phyloP scores from a whole-genome alignment of 768 basidiomycete genomes.

The Kockovaella imperatae region DNA sequence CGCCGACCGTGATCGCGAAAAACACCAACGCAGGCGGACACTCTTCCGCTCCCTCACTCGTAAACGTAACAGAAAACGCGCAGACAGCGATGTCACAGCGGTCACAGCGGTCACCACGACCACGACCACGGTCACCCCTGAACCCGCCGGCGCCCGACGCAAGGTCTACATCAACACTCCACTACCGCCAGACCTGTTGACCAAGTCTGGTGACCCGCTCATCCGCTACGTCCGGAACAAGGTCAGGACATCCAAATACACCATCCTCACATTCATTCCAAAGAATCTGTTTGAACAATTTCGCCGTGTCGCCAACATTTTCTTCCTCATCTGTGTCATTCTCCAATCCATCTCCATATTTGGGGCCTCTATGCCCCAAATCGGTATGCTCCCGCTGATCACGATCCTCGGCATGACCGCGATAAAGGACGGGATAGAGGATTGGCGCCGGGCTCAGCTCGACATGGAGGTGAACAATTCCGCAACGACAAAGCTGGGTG shows the following conservation, averaged over 20 bases:
- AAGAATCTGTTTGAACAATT: conserved; percentile 96
- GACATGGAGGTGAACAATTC: conserved; percentile 95
- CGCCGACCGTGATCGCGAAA: conserved; percentile 54
- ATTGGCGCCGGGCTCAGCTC: conserved; percentile 76
- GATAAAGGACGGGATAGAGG: conserved; percentile 92
- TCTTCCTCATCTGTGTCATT: conserved; percentile 76
- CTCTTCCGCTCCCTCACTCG: conserved; percentile 25
- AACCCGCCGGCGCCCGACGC: conserved; percentile 50
- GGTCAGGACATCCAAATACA: conserved; percentile 91
- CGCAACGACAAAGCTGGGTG: conserved; percentile 77
- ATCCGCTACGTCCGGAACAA: conserved; percentile 82
- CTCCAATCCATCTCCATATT: conserved; percentile 86
- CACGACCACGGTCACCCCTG: not conserved
- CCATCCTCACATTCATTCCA: conserved; percentile 78
- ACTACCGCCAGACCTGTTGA: conserved; percentile 58
- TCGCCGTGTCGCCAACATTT: conserved; percentile 82
- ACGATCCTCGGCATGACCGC: conserved; percentile 84
- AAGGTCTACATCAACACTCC: conserved; percentile 75
- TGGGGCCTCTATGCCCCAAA: conserved; percentile 72
- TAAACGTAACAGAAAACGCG: conserved; percentile 14
- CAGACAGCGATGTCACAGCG: not conserved
- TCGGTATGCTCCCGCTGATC: conserved; percentile 73
- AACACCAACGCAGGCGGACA: conserved; percentile 41
- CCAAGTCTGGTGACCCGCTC: conserved; percentile 65
- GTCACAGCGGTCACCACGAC: conserved; percentile 5